Evolutionary conservation across 2,329 filamentous ascomycete genomes (phyloP), one percentile per base, ranked within the genome.

Genomic region (Cladosporium austrohemisphaericum): DNA sequence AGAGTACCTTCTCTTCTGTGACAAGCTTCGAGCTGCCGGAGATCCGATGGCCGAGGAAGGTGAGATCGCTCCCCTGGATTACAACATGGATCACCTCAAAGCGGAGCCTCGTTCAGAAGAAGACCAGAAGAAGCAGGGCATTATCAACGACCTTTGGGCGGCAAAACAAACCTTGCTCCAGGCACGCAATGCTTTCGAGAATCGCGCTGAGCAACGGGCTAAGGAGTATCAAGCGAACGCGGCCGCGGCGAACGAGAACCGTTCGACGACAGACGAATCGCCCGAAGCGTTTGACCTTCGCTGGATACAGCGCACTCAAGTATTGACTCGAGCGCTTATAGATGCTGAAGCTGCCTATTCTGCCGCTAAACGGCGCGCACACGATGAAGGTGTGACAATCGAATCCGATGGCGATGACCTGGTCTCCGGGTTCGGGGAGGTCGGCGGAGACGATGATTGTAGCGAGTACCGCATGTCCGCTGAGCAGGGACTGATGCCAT

Each of bases 331-430:
- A 9, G 38, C 41, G 9, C 26, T 60, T 16, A 54, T 57, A 18
- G 33, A 56, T 10, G 55, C 57, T 14, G 57, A 60, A 41, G 53
- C 40, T 20, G 57, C 43, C 5, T 48, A 50, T 11, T 40, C 49
- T 9, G 20, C 28, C 4, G 47, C 53, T 4, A 54, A 56, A 33
- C 43, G 43, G 5, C 47, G 37, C 3, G 31, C 46, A 10, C 10
- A 51, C 20, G 44, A 50, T 32, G 54, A 49, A 11, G 51, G 47
- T 2, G 40, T 56, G 3, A 33, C 50, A 13, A 19, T 52, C 9
- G 43, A 26, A 4, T 41, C 52, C 2, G 41, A 31, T 9, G 54
- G 57, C 32, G 29, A 52, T 4, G 55, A 59, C 9, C 35, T 32
- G 2, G 16, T 49, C 5, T 33, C n/a, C 18, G 29, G n/a, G n/a